Conservation (phyloP, 1,284 basidiomycete genomes). For the Ceratobasidium sp. region DNA sequence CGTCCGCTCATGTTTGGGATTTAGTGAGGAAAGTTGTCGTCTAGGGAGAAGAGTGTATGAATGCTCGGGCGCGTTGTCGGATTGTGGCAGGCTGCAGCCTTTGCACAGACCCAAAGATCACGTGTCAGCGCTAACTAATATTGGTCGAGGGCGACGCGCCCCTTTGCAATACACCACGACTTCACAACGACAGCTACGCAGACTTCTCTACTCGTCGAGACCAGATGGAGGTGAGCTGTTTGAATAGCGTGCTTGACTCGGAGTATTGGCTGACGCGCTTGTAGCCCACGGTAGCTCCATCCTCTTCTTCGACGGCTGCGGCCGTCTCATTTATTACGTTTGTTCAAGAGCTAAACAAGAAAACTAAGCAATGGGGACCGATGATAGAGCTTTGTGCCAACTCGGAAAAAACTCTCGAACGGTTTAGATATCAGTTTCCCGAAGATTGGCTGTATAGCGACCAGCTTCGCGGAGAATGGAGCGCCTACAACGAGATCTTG, state of each 20-base stretch:
- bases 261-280: background rate
- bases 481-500: slow-evolving; percentile 96
- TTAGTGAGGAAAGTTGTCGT: background rate
- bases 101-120: slow-evolving; percentile 2
- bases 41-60: background rate
- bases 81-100: slow-evolving; percentile 14
- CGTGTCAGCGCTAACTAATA: slow-evolving; percentile 37
- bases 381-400: slow-evolving; percentile 94
- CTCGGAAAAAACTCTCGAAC: slow-evolving; percentile 96
- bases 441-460: slow-evolving; percentile 99
- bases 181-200: slow-evolving; percentile 10
- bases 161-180: slow-evolving; percentile 22
- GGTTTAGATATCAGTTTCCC: slow-evolving; percentile 96
- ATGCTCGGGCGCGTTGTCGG: slow-evolving; percentile 3
- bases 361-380: slow-evolving; percentile 96
- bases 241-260: background rate
- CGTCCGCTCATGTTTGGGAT: slow-evolving; percentile 82
- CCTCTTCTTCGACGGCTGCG: slow-evolving; percentile 77
- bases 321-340: slow-evolving; percentile 99
- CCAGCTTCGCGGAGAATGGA: slow-evolving; percentile 97
- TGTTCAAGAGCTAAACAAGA: slow-evolving; percentile 97
- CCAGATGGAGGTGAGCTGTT: slow-evolving; percentile 33
- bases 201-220: background rate
- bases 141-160: slow-evolving; percentile 37
- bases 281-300: slow-evolving; percentile 40